Evolutionary conservation across 208 protist species (phyloP).

Genomic region (Endotrypanum monterogeii): DNA sequence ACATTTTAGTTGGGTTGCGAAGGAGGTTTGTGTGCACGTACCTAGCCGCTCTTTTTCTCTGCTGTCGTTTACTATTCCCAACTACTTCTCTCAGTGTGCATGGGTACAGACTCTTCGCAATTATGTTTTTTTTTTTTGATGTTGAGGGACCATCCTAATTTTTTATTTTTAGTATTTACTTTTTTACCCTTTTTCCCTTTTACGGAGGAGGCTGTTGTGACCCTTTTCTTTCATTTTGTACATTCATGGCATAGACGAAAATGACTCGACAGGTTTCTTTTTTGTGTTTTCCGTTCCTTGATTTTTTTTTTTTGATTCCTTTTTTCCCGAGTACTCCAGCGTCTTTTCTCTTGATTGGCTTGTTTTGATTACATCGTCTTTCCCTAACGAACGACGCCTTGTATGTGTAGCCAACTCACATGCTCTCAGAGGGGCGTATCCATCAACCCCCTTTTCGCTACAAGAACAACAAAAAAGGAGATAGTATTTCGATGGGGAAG

Average conservation of each 20-base stretch:
- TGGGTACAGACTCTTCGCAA: too few species aligned
- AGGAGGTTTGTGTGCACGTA: too few species aligned
- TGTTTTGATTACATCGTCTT: background rate
- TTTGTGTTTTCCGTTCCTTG: slow-evolving; percentile 8
- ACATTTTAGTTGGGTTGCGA: too few species aligned
- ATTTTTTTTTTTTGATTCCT: slow-evolving; percentile 10
- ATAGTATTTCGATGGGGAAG: background rate
- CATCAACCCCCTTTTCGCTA: background rate
- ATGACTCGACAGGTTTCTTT: background rate
- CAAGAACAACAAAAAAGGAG: background rate
- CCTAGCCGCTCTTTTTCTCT: too few species aligned
- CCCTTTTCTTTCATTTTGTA: too few species aligned
- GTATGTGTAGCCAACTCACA: too few species aligned
- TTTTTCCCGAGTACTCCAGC: background rate
- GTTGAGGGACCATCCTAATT: too few species aligned
- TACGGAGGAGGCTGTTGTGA: background rate
- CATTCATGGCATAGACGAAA: too few species aligned
- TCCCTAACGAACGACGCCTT: background rate
- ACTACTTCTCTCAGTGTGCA: too few species aligned
- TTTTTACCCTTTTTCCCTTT: slow-evolving; percentile 2
- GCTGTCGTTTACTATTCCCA: too few species aligned
- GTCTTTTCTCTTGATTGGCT: background rate
- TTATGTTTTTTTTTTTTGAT: too few species aligned
- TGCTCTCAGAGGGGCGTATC: too few species aligned
- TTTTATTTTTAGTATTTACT: background rate